Percentiles rank a stretch among this genome's conserved stretches.
Conservation (phyloP, 805 yeast genomes). For the Tetrapisispora arboricola region DNA sequence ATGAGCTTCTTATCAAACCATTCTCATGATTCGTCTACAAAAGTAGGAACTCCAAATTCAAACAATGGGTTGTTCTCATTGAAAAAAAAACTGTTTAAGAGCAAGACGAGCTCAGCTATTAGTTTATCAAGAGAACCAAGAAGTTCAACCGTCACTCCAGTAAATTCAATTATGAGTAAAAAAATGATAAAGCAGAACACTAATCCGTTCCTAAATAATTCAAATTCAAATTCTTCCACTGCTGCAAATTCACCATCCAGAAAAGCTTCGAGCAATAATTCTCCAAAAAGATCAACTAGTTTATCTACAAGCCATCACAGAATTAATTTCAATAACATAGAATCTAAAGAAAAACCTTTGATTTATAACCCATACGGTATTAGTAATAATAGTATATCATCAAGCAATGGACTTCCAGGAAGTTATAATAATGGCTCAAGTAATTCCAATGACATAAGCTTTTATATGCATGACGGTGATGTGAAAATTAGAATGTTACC, state of each 20-base stretch:
- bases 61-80: conserved; percentile 2
- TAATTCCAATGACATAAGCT: conserved; percentile 20
- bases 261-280: background rate
- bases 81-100: conserved; percentile 1
- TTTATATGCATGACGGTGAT: conserved; percentile 30
- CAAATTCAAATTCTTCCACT: background rate
- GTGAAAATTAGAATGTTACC: conserved; percentile 39
- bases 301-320: background rate
- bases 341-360: background rate
- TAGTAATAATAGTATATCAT: conserved; percentile 5
- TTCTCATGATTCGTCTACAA: background rate
- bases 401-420: conserved; percentile 8
- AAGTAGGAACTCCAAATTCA: background rate
- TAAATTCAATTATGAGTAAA: background rate
- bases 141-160: background rate
- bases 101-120: background rate
- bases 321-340: background rate
- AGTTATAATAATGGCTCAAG: conserved; percentile 5
- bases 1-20: conserved; percentile 1
- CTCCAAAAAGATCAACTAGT: conserved; percentile 2
- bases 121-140: background rate
- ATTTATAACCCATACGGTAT: conserved; percentile 59
- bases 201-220: conserved; percentile 1
- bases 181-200: conserved; percentile 1
- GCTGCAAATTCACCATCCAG: background rate